A percentile compares a stretch with the other conserved stretches of the same genome.
Conservation (phyloP, 2,329 filamentous ascomycete genomes). For the Colletotrichum orchidophilum region DNA sequence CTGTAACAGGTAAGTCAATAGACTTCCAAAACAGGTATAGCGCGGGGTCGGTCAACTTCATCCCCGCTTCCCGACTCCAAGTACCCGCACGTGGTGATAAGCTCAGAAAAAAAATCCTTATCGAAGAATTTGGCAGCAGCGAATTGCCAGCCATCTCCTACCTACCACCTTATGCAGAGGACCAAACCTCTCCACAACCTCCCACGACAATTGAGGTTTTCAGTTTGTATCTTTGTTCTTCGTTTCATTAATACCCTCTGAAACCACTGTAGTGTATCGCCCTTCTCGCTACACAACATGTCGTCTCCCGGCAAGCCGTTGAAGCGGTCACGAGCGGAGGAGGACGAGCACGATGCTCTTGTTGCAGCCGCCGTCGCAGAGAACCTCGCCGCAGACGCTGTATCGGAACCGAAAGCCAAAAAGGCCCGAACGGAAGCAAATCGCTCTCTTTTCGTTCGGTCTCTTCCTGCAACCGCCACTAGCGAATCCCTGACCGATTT, state of each 20-base stretch:
- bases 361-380: slow-evolving; percentile 31
- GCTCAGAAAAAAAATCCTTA: slow-evolving; percentile 33
- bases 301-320: slow-evolving; percentile 26
- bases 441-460: slow-evolving; percentile 89
- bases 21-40: slow-evolving; percentile 30
- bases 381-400: slow-evolving; percentile 45
- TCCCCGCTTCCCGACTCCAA: background rate
- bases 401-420: slow-evolving; percentile 50
- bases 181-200: slow-evolving; percentile 31
- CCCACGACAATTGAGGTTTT: background rate
- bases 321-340: slow-evolving; percentile 33
- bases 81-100: slow-evolving; percentile 33
- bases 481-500: slow-evolving; percentile 85
- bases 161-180: too few species aligned
- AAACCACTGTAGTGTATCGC: background rate
- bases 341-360: slow-evolving; percentile 29
- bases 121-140: slow-evolving; percentile 17
- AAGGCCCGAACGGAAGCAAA: slow-evolving; percentile 68
- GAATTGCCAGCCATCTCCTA: background rate
- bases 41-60: slow-evolving; percentile 28
- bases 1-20: slow-evolving; percentile 32
- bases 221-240: background rate
- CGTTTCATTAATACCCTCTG: background rate
- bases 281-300: background rate
- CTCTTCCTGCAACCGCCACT: slow-evolving; percentile 80